Evolutionary conservation across 192 early-diverging fungal species (phyloP).

Genomic region (Umbelopsis vinacea): DNA sequence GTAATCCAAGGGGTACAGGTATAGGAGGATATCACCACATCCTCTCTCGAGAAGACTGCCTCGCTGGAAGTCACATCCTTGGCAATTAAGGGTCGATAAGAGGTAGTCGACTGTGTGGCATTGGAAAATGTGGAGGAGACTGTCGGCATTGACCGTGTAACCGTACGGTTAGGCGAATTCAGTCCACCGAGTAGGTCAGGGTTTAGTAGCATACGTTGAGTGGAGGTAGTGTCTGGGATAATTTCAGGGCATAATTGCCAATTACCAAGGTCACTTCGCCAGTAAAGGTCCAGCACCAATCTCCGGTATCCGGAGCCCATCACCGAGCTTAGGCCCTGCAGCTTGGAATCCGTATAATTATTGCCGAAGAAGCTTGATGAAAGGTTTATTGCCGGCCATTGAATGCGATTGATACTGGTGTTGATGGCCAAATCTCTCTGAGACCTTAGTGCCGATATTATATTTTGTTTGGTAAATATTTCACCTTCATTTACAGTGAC

Average conservation of each 20-base stretch:
- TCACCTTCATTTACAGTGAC: slow-evolving; percentile 6
- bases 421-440: slow-evolving; percentile 40
- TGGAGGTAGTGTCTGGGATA: neutral
- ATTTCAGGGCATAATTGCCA: slow-evolving; percentile 37
- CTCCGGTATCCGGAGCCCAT: slow-evolving; percentile 28
- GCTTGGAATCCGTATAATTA: slow-evolving; percentile 20
- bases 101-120: neutral
- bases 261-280: slow-evolving; percentile 8
- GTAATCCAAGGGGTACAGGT: slow-evolving; percentile 11
- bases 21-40: neutral
- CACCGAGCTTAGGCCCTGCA: slow-evolving; percentile 9
- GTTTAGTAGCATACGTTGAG: neutral
- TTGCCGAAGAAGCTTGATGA: slow-evolving; percentile 36
- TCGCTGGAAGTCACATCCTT: neutral
- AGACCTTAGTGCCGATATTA: slow-evolving; percentile 24
- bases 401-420: slow-evolving; percentile 30
- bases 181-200: neutral
- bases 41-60: neutral
- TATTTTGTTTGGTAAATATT: slow-evolving; percentile 1
- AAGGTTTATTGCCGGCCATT: slow-evolving; percentile 36
- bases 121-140: too few species aligned
- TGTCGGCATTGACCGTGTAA: neutral
- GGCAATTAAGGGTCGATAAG: neutral
- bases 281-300: slow-evolving; percentile 36
- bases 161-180: neutral